These are phyloP conservation scores for Hippophae gyantsensis DNA, from an alignment of 306 rosid genomes.

Conservation along the genomic window DNA sequence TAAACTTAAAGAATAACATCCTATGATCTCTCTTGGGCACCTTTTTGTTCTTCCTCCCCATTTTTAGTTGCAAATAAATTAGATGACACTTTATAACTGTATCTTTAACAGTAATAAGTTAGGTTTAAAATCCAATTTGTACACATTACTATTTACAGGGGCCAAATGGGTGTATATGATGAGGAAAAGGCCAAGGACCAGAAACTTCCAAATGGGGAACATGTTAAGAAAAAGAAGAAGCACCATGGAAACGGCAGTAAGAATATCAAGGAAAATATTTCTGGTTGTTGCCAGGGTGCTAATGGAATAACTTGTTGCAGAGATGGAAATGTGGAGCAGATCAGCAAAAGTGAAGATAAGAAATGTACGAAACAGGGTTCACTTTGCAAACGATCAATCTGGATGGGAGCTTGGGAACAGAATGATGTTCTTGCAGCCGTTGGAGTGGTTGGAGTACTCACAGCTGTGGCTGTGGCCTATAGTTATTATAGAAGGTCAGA, in stretches of 20 bases:
- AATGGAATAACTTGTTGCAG: constrained; percentile 73
- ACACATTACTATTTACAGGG: constrained; percentile 23
- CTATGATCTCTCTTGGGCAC: no score
- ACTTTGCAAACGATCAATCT: constrained; percentile 21
- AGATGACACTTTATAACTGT: not conserved
- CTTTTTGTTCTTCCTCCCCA: no score
- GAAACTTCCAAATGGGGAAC: constrained; percentile 28
- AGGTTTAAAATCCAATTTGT: not conserved
- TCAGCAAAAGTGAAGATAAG: constrained; percentile 19
- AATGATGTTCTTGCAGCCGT: constrained; percentile 29
- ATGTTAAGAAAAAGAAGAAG: constrained; percentile 11
- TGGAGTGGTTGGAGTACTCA: constrained; percentile 51
- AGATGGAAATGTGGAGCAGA: constrained; percentile 44
- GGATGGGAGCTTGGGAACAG: constrained; percentile 41
- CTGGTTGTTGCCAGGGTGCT: constrained; percentile 61
- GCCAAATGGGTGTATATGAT: constrained; percentile 37
- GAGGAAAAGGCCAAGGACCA: constrained; percentile 20
- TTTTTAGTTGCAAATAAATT: not conserved
- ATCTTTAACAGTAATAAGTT: not conserved
- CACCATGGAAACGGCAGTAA: constrained; percentile 16
- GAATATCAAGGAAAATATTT: constrained; percentile 21
- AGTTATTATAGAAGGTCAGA: constrained; percentile 54
- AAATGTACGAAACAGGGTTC: constrained; percentile 25
- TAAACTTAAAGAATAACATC: no score
- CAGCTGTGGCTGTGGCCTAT: constrained; percentile 60